Conservation (phyloP, 805 yeast species). For the Candida sanyiensis region DNA sequence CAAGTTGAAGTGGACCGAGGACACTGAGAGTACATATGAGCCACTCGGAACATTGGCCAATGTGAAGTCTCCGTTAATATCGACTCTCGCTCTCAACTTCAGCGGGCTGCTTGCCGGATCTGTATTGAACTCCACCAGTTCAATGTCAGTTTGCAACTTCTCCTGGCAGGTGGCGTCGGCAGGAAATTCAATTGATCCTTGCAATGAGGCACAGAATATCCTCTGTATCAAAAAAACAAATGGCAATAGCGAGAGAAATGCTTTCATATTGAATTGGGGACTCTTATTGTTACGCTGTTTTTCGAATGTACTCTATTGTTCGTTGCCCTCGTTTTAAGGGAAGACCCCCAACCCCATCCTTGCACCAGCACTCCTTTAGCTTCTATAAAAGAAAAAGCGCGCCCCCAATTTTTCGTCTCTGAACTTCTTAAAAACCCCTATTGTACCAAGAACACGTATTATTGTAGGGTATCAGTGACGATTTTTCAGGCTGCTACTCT, state of each 20-base stretch:
- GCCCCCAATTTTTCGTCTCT: conserved; percentile 1
- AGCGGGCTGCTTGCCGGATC: not conserved
- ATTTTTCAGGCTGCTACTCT: conserved; percentile 24
- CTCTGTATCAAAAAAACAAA: too few species aligned
- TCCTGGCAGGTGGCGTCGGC: conserved; percentile 13
- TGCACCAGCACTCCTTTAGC: too few species aligned
- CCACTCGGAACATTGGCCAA: conserved; percentile 17
- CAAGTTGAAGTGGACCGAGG: conserved; percentile 20
- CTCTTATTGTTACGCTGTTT: too few species aligned
- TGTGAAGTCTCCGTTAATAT: conserved; percentile 14
- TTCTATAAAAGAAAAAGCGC: conserved; percentile 2
- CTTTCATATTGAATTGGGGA: too few species aligned
- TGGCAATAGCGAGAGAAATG: too few species aligned
- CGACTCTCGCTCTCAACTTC: conserved; percentile 9
- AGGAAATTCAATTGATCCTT: conserved; percentile 15
- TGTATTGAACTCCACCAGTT: conserved; percentile 9
- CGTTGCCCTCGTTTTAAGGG: too few species aligned
- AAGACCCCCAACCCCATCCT: too few species aligned
- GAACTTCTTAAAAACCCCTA: conserved; percentile 13
- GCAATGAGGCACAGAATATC: conserved; percentile 10
- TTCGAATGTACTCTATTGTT: too few species aligned
- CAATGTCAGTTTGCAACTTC: conserved; percentile 13
- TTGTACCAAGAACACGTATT: conserved; percentile 26
- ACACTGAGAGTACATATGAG: conserved; percentile 14
- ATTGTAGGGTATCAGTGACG: conserved; percentile 27